Evolutionary conservation across 2,329 filamentous ascomycete genomes (phyloP).

Genomic region (Phialophora tarda): DNA sequence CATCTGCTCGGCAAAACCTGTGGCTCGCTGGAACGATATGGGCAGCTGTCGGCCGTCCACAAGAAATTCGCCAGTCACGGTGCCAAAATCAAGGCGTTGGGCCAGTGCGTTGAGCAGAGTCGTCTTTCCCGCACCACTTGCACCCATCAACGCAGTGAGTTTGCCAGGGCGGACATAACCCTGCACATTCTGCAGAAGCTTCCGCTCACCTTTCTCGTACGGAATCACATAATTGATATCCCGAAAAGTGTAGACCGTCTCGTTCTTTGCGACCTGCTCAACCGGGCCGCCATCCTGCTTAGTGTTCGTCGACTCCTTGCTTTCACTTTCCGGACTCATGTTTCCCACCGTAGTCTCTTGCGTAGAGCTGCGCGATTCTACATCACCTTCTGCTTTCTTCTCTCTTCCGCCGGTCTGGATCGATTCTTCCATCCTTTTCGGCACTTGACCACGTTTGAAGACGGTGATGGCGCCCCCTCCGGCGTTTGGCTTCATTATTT

Average conservation of each 20-base stretch:
- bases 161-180: slow-evolving; percentile 79
- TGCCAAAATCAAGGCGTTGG: slow-evolving; percentile 51
- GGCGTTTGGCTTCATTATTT: slow-evolving; percentile 76
- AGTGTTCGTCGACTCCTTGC: slow-evolving; percentile 41
- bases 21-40: slow-evolving; percentile 58
- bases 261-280: slow-evolving; percentile 65
- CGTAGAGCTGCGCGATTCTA: slow-evolving; percentile 44
- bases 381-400: slow-evolving; percentile 55
- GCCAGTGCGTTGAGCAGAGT: slow-evolving; percentile 56
- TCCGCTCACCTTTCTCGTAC: slow-evolving; percentile 51
- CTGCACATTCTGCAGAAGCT: slow-evolving; percentile 64
- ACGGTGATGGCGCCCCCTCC: slow-evolving; percentile 81
- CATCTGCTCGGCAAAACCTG: slow-evolving; percentile 66
- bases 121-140: slow-evolving; percentile 53
- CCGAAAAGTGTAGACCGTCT: slow-evolving; percentile 83
- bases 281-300: slow-evolving; percentile 41
- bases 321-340: slow-evolving; percentile 38
- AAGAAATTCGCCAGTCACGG: slow-evolving; percentile 52
- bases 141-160: slow-evolving; percentile 79
- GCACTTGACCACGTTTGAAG: slow-evolving; percentile 71
- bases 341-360: slow-evolving; percentile 28
- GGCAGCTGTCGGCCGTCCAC: slow-evolving; percentile 54
- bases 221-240: slow-evolving; percentile 74
- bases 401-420: slow-evolving; percentile 59
- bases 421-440: slow-evolving; percentile 62